Evolutionary conservation across 1,139 yeast genomes (phyloP).

Genomic region (Geotrichum carabidarum): DNA sequence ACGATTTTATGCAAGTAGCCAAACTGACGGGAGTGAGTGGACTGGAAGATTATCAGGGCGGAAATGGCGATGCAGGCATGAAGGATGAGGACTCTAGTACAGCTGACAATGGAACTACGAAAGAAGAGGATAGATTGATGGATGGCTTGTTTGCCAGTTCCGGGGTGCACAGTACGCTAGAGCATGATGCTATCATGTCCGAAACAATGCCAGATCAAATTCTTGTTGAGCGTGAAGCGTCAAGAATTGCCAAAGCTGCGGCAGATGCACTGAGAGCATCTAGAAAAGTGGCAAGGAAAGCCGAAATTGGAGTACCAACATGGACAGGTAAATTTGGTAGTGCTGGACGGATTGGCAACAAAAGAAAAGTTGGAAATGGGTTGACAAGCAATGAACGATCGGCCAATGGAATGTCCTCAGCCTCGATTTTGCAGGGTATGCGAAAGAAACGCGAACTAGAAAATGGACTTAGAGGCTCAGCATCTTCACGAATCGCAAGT

Average conservation of each 20-base stretch:
- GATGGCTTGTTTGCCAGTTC: constrained; percentile 66
- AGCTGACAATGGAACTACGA: constrained; percentile 2
- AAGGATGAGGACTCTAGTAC: constrained; percentile 32
- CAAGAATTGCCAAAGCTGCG: constrained; percentile 70
- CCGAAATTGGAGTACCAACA: constrained; percentile 79
- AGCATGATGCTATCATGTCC: constrained; percentile 73
- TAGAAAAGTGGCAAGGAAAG: constrained; percentile 55
- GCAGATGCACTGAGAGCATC: constrained; percentile 67
- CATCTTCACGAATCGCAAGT: neutral
- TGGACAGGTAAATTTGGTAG: constrained; percentile 93
- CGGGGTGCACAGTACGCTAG: constrained; percentile 70
- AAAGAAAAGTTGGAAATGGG: constrained; percentile 17
- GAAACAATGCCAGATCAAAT: constrained; percentile 51
- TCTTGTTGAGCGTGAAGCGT: constrained; percentile 70
- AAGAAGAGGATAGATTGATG: constrained; percentile 57
- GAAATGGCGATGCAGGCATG: constrained; percentile 32
- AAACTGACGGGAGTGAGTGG: constrained; percentile 53
- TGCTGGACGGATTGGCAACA: constrained; percentile 55
- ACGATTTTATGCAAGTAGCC: constrained; percentile 49
- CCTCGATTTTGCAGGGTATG: constrained; percentile 30
- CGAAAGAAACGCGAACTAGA: constrained; percentile 32
- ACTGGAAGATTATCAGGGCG: constrained; percentile 47
- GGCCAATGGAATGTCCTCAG: constrained; percentile 23
- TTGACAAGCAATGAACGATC: neutral
- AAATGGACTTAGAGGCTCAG: constrained; percentile 21